Base-by-base conservation (phyloP, 116 monocot genomes). In the Phalaenopsis hybrid region DNA sequence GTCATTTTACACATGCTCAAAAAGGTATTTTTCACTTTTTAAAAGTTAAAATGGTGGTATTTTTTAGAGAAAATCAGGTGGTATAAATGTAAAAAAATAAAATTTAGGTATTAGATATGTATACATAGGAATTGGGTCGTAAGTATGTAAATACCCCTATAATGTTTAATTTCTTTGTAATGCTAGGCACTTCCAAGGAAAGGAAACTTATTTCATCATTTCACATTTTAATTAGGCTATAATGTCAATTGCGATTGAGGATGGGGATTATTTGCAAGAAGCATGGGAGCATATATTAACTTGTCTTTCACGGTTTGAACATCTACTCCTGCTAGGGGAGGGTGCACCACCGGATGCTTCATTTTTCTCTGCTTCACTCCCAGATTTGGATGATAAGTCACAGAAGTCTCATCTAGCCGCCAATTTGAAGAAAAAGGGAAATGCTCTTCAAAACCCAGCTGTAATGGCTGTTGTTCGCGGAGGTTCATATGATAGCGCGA, bases 181-280 rank as follows among this genome's bases (percentile, higher is more conserved):
- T 72, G 16, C 16, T 67, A 25, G 67, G 67, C 67, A 67, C 8
- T 28, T 67, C 10, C 67, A 67, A 13, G 23, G 9, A 50, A 82
- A 77, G 31, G 17, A 69, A 78, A 68, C 48, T 49, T 55, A 57
- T 28, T 21, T 17, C 20, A 9, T 50, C 13, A 65, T 84, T 48
- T 86, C 72, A 34, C 69, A 57, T 63, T 84, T 51, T 75, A 44
- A 74, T 59, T 88, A 94, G 99, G 91, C 99, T 81, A 95, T 95
- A 85, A 91, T 99, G 88, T 89, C 92, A n/a, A 95, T 94, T 79
- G 99, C 99, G 21, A 94, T 99, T 65, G 99, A 95, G 88, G 99
- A 95, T 89, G 99, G 99, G 15, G 91, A 95, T 82, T 90, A 91
- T 86, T 84, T 99, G 57, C 93, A 95, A 76, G 99, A 99, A 77